Base-by-base conservation (phyloP, 352 stramenopile species). In the Phytopythium aichiense region DNA sequence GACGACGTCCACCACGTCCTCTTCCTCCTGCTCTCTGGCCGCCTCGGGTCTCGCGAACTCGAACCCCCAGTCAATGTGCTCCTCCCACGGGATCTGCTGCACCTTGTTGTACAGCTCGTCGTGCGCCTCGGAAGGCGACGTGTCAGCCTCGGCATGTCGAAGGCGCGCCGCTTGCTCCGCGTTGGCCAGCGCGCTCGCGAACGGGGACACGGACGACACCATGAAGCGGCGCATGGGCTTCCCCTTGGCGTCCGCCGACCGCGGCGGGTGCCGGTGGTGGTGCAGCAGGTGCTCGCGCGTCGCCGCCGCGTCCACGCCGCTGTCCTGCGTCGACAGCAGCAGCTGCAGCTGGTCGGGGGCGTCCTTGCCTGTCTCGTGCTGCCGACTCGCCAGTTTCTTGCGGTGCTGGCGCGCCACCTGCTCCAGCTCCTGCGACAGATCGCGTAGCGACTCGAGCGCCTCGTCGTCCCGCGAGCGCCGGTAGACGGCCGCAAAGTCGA, bases 201-300 rank as follows among this genome's bases (percentile, higher is more conserved):
- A n/a, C n/a, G n/a, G n/a, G n/a, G n/a, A n/a, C n/a, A n/a, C n/a
- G n/a, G n/a, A n/a, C n/a, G n/a, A n/a, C n/a, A n/a, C n/a, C n/a
- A n/a, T n/a, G n/a, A n/a, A n/a, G n/a, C 85, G 85, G 7, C 77
- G 68, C 78, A 91, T 91, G 16, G 85, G 78, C 63, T 91, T 92
- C 16, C 85, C 85, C 57, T 92, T 80, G 46, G 67, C 49, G 58
- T 84, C 67, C 16, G 65, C 57, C 20, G 67, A 61, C 42, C 68
- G 58, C 8, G 60, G 62, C 42, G 40, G 64, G 40, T 74, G 70
- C 46, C 35, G 46, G 22, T 35, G 8, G 16, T 72, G 64, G n/a
- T 72, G 69, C 53, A 79, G 61, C 5, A 64, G 55, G 23, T 84
- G 66, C 63, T 89, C 81, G 45, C 73, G 84, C n/a, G 68, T 61